These are phyloP conservation scores for Sporothrix variecibatus DNA, from an alignment of 2,329 filamentous ascomycete genomes.

Conservation along the genomic window DNA sequence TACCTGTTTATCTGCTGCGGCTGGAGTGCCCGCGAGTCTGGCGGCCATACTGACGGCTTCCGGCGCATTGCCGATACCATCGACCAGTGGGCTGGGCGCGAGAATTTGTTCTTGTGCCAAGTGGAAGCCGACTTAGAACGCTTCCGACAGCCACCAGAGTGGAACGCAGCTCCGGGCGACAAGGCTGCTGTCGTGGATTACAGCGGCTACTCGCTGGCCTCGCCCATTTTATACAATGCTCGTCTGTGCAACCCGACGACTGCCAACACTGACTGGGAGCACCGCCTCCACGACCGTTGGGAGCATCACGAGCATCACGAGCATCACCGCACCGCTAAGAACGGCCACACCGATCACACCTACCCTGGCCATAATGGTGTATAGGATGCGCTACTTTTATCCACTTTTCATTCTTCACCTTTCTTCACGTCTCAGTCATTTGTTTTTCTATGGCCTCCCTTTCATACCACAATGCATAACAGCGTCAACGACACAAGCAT, in stretches of 20 bases:
- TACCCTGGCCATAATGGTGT: background rate
- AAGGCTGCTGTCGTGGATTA: background rate
- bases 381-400: background rate
- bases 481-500: background rate
- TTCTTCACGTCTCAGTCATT: background rate
- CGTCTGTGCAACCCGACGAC: slow-evolving; percentile 16
- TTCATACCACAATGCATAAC: background rate
- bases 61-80: slow-evolving; percentile 60
- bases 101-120: slow-evolving; percentile 56
- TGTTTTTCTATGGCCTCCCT: background rate
- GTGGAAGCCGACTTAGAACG: slow-evolving; percentile 61
- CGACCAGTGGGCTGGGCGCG: slow-evolving; percentile 61
- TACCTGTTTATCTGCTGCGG: slow-evolving; percentile 66
- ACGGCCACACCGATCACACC: background rate
- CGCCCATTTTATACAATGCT: slow-evolving; percentile 16
- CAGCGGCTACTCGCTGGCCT: slow-evolving; percentile 19
- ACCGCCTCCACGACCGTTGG: slow-evolving; percentile 17
- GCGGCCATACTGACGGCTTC: slow-evolving; percentile 64
- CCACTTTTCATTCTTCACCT: background rate
- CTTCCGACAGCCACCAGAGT: slow-evolving; percentile 27
- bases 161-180: background rate
- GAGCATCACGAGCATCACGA: background rate
- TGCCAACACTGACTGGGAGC: slow-evolving; percentile 22
- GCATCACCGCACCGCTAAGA: background rate
- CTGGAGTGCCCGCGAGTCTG: slow-evolving; percentile 55